Conservation (phyloP, 805 yeast species). For the Saturnispora zaruensis region DNA sequence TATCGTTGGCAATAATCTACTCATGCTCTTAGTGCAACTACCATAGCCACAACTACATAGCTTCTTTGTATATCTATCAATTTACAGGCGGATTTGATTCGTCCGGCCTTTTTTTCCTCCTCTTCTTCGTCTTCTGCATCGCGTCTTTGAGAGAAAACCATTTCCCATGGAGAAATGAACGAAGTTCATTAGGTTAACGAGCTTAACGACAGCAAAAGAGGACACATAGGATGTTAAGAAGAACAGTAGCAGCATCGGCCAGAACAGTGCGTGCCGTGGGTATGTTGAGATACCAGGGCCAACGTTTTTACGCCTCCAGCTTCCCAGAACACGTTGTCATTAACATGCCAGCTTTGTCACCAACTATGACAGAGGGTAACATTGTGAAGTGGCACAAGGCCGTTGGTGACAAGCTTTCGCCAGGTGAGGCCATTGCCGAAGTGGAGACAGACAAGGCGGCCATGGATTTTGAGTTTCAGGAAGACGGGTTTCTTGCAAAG, state of each 20-base stretch:
- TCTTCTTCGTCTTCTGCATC: background rate
- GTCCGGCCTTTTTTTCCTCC: slow-evolving; percentile 1
- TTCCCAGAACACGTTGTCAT: slow-evolving; percentile 64
- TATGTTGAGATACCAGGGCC: slow-evolving; percentile 8
- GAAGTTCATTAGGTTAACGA: background rate
- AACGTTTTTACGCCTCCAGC: slow-evolving; percentile 16
- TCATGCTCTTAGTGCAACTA: background rate
- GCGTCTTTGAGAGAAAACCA: background rate
- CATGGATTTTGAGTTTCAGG: slow-evolving; percentile 98
- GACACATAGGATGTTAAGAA: background rate
- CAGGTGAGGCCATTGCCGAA: slow-evolving; percentile 95
- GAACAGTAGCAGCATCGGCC: background rate
- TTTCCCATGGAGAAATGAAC: background rate
- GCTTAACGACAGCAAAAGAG: background rate
- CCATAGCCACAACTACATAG: background rate
- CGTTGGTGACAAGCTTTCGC: slow-evolving; percentile 78
- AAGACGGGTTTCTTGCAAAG: slow-evolving; percentile 88
- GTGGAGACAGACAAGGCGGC: slow-evolving; percentile 97
- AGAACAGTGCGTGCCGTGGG: background rate
- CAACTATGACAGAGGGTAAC: slow-evolving; percentile 97
- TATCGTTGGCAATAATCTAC: background rate
- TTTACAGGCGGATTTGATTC: background rate
- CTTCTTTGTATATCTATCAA: background rate
- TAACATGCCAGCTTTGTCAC: slow-evolving; percentile 98
- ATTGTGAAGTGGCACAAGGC: slow-evolving; percentile 83